Evolutionary conservation across 129 eudicot genomes (phyloP).

Genomic region (Arctium minus): DNA sequence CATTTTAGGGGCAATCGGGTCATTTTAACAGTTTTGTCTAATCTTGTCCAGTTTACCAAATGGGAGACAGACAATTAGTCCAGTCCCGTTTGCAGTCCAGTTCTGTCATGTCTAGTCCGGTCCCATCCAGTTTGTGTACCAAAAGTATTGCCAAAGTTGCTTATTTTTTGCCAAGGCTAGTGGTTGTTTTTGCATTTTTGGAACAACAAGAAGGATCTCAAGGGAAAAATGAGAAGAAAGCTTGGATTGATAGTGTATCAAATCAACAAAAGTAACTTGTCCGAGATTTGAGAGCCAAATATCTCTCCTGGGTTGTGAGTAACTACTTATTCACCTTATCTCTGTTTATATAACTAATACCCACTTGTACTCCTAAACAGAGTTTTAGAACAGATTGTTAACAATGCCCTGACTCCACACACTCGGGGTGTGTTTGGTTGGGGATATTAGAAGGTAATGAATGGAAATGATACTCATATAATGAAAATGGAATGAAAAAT

Average conservation of each 20-base stretch:
- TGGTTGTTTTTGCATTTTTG: neutral
- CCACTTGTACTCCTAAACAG: neutral
- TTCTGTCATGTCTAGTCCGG: no score
- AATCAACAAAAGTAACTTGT: neutral
- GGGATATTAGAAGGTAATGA: no score
- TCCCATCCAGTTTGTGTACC: no score
- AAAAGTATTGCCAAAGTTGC: neutral
- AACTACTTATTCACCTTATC: neutral
- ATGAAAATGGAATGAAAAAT: no score
- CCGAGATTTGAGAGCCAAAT: no score
- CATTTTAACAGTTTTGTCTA: neutral
- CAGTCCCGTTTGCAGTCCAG: neutral
- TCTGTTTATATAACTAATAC: neutral
- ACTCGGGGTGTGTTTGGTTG: neutral
- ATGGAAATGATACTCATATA: no score
- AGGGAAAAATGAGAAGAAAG: no score
- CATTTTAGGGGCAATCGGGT: neutral
- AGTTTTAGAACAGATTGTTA: no score
- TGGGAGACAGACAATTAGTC: neutral
- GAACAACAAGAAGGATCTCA: no score
- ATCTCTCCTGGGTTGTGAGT: no score
- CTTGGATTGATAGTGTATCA: no score
- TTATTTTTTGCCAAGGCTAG: neutral
- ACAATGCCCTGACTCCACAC: neutral
- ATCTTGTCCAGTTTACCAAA: neutral